phyloP scores from a whole-genome alignment of 345 rosid species.

The Salix viminalis region DNA sequence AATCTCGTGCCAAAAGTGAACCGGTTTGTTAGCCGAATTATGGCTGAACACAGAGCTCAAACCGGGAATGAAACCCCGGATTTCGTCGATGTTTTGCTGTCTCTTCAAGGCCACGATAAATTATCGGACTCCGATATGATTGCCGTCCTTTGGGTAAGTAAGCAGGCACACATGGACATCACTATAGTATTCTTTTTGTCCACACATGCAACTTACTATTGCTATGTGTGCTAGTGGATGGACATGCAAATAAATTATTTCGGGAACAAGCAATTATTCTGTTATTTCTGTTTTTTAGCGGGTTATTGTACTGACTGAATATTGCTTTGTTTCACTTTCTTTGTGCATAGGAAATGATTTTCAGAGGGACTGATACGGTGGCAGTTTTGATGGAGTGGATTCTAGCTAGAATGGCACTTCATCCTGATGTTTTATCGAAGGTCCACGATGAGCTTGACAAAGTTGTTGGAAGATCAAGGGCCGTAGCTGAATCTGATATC shows the following conservation, averaged over 20 bases:
- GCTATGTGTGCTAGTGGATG: background rate
- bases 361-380: conserved; percentile 83
- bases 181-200: background rate
- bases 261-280: background rate
- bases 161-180: background rate
- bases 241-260: background rate
- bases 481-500: conserved; percentile 52
- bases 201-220: background rate
- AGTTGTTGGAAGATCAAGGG: conserved; percentile 54
- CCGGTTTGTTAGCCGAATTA: conserved; percentile 53
- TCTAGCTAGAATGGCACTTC: conserved; percentile 73
- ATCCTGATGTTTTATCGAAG: conserved; percentile 55
- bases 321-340: background rate
- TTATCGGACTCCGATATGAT: conserved; percentile 59
- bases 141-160: conserved; percentile 75
- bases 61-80: conserved; percentile 29
- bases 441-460: conserved; percentile 66
- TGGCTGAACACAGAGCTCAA: conserved; percentile 43
- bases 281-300: background rate
- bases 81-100: conserved; percentile 67
- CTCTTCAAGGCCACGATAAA: conserved; percentile 51
- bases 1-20: conserved; percentile 61
- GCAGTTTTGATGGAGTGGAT: conserved; percentile 90
- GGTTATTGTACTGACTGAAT: conserved; percentile 10
- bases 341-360: conserved; percentile 71